Percentiles rank a stretch among this genome's conserved stretches.
Evolutionary conservation across 495 filamentous ascomycete genomes (phyloP).

Genomic region (Aspergillus incahuasiensis): DNA sequence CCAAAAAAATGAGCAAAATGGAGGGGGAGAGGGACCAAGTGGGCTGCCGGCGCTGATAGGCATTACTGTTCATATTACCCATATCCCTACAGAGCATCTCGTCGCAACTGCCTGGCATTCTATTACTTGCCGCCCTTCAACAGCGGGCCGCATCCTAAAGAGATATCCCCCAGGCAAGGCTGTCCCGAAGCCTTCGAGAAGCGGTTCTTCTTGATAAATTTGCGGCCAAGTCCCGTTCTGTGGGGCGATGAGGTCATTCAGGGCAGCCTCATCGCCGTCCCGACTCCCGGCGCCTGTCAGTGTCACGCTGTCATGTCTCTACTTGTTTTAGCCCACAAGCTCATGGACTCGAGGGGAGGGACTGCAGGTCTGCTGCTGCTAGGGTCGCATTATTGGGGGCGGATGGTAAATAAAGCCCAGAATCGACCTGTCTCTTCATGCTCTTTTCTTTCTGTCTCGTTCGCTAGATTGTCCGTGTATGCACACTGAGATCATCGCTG

Average conservation of each 20-base stretch:
- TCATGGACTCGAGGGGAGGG: not conserved
- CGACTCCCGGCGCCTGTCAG: constrained; percentile 3
- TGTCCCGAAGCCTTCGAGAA: not conserved
- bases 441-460: not conserved
- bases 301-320: not conserved
- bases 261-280: not conserved
- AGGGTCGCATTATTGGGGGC: not conserved
- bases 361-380: not conserved
- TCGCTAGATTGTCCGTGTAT: constrained; percentile 1
- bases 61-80: constrained; percentile 2
- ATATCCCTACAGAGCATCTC: not conserved
- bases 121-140: not conserved
- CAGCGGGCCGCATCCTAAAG: not conserved
- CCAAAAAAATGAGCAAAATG: constrained; percentile 14
- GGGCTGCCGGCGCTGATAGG: constrained; percentile 6
- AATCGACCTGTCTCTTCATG: not conserved
- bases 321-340: not conserved
- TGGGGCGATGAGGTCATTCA: constrained; percentile 1
- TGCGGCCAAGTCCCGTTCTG: not conserved
- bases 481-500: constrained; percentile 25
- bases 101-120: not conserved
- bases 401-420: not conserved
- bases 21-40: constrained; percentile 19
- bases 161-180: not conserved
- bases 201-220: not conserved